Base-by-base conservation (phyloP, 2,329 filamentous ascomycete genomes). In the Ilyonectria mors-panacis region DNA sequence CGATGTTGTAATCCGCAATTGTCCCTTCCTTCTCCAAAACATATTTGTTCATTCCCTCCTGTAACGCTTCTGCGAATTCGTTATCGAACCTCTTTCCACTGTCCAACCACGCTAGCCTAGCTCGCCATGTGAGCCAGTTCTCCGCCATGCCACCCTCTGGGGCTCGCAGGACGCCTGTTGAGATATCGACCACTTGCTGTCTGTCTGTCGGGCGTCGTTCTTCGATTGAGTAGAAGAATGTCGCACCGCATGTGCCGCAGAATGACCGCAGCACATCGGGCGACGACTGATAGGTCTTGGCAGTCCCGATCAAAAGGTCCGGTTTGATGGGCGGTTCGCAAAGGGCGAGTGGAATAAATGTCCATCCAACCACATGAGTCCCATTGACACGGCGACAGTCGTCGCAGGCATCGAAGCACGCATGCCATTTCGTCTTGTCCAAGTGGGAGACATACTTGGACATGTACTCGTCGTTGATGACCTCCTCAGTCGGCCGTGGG, bases 111-210 rank as follows among this genome's bases (percentile, higher is more conserved):
- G 75, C 78, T 10, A 82, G 33, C 63, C 77, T 75, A 21, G 82
- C 79, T 58, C 82, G 76, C 85, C 85, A 87, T 1, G 79, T 81
- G 19, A 87, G 65, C 85, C 85, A 86, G 8, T 79, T 76, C 68
- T 84, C 80, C 0, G 83, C 83, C 75, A 82, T 78, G 3, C 78
- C 70, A 0, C 84, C 84, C 62, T 84, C 83, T 0, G 82, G 81
- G 4, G 83, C 83, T 61, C 83, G 77, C 60, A 87, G 65, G 2
- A 86, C 73, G 1, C 85, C 85, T 1, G 81, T 79, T 0, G 84
- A 80, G 2, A 87, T 63, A 53, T 85, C 81, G 1, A 85, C 76
- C 10, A 86, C 63, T 45, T 78, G 75, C 63, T 77, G 73, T 26
- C 77, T 70, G n/a, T 76, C 78, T 2, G 69, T 69, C 9, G 76